Evolutionary conservation across 345 rosid genomes (phyloP).

Genomic region (Sapria himalayana): DNA sequence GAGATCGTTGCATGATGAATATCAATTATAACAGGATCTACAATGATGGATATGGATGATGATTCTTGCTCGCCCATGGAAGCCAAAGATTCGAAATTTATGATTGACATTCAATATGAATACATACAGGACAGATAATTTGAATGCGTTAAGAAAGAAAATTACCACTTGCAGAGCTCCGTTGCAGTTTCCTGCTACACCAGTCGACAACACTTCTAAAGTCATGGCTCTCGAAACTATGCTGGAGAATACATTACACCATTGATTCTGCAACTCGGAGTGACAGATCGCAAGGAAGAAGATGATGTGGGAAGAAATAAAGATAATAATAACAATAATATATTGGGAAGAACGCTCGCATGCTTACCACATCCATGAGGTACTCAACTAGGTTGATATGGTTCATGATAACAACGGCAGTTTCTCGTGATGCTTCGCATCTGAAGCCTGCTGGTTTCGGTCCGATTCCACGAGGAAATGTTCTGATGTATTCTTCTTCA

Average conservation of each 20-base stretch:
- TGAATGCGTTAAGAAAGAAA: too few relatives aligned
- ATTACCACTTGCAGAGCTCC: constrained; percentile 72
- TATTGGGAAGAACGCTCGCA: too few relatives aligned
- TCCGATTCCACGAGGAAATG: constrained; percentile 37
- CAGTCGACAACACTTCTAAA: constrained; percentile 39
- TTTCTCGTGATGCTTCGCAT: constrained; percentile 64
- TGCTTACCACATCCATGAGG: constrained; percentile 63
- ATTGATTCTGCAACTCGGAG: constrained; percentile 33
- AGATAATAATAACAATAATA: too few relatives aligned
- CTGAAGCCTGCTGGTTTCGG: constrained; percentile 41
- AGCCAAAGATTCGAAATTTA: too few relatives aligned
- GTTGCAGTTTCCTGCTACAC: constrained; percentile 42
- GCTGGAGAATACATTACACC: constrained; percentile 57
- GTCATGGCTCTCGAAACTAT: constrained; percentile 49
- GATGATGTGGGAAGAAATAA: not conserved
- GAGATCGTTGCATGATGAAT: not conserved
- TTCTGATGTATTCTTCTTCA: constrained; percentile 45
- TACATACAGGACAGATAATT: too few relatives aligned
- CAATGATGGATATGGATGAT: not conserved
- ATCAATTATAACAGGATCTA: too few relatives aligned
- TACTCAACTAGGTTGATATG: constrained; percentile 43
- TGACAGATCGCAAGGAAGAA: not conserved
- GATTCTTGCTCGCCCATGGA: constrained; percentile 1
- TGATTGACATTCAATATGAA: too few relatives aligned
- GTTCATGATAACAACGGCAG: constrained; percentile 45